phyloP scores from a whole-genome alignment of 768 basidiomycete species.

The Rhodotorula babjevae region DNA sequence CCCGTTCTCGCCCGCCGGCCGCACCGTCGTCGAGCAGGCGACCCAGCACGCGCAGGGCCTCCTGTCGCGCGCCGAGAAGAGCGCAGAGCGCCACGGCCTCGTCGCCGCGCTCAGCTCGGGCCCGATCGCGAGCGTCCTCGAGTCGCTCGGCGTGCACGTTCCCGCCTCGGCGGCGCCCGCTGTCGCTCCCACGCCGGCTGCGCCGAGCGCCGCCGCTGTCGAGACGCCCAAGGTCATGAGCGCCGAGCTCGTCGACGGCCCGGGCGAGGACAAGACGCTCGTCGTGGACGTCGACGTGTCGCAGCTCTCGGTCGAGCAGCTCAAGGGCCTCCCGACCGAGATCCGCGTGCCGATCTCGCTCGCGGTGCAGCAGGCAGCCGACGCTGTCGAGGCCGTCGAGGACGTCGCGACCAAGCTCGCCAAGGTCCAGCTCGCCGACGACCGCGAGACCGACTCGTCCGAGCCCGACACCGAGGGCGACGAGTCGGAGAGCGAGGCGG shows the following conservation, averaged over 20 bases:
- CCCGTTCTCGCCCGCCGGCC: background rate
- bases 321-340: background rate
- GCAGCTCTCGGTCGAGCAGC: background rate
- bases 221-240: background rate
- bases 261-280: constrained; percentile 12
- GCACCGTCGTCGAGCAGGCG: background rate
- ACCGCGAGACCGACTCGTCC: background rate
- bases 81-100: background rate
- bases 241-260: background rate
- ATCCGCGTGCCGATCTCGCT: constrained; percentile 7
- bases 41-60: background rate
- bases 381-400: background rate
- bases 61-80: background rate
- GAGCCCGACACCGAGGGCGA: background rate
- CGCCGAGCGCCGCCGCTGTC: background rate
- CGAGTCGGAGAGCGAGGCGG: background rate
- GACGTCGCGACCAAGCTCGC: background rate
- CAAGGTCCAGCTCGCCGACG: background rate
- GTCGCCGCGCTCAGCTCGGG: background rate
- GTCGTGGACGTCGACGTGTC: constrained; percentile 14
- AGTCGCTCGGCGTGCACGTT: constrained; percentile 13
- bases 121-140: constrained; percentile 11
- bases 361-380: background rate
- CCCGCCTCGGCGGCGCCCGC: background rate
- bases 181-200: background rate